Evolutionary conservation across 345 rosid species (phyloP), one percentile per base, ranked within the genome.

Genomic region (Noccaea bulbosa): DNA sequence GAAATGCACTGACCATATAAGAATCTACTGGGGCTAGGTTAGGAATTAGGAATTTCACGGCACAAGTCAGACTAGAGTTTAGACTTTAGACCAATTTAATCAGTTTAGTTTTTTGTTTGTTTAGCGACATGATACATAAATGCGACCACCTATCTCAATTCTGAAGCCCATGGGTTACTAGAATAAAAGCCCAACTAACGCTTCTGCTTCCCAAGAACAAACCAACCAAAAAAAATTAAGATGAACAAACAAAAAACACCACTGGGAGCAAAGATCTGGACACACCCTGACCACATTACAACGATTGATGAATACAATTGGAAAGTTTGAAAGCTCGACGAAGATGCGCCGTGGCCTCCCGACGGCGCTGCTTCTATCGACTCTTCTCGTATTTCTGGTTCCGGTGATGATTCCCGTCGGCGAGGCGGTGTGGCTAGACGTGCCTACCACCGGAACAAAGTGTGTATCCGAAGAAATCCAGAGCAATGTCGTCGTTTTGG

Each of bases 401-500:
- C 47, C 16, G 37, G 49, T n/a, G 27, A n/a, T 51, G 47, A 40
- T 49, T 41, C 67, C 9, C 24, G 24, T 41, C 8, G 49, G 79
- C 11, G 91, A 87, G 76, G 91, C 89, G 11, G 45, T 93, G 5
- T 93, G 96, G 98, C 56, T 90, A 34, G 75, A 86, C 65, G 77
- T 93, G 66, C 97, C 98, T 10, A 73, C 81, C 71, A 63, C 93
- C 6, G 98, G 97, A 52, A 83, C 92, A 69, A 93, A 93, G 85
- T 93, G 98, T 60, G 80, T 93, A n/a, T 93, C 97, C 12, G 98
- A 93, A 90, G 95, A 90, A 81, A 93, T 93, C 68, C 93, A 87
- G 50, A 80, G 57, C 84, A 86, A 83, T 86, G 86, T 85, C 60
- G 88, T 93, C 67, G 97, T 93, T 67, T 73, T 93, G 67, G 89